Evolutionary conservation across 75 land plant genomes (phyloP), one percentile per base, ranked within the genome.

Genomic region (Pinus tabuliformis): DNA sequence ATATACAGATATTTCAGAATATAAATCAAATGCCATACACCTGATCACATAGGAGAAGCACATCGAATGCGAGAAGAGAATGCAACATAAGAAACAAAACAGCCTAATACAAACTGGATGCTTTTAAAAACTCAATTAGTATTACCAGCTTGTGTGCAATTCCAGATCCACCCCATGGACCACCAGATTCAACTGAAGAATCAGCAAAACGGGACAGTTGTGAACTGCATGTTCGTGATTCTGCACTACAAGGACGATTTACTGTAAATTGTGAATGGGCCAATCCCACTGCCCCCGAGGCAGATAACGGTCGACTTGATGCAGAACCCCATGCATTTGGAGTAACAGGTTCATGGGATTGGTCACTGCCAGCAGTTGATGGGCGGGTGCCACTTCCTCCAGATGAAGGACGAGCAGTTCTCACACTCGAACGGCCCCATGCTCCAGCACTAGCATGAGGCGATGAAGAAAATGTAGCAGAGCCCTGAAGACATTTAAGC

Each of bases 321-420:
- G 72, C 75, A 57, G 91, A 39, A 37, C 87, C 84, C 95, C 96
- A 89, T 75, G 87, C 89, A 78, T 70, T 81, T 37, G 72, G 39
- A 75, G 72, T 68, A 68, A 73, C 42, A 63, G 83, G 75, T 62
- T 88, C 91, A 77, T 57, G 73, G 7, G 86, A 77, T 61, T 65
- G 91, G 16, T 86, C 94, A 81, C 88, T 87, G 39, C 92, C 83
- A n/a, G 87, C 85, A 54, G 95, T 93, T 68, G 90, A 88, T 61
- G 95, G 92, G 5, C 97, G 90, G 65, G 97, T 77, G 49, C 91
- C 96, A 85, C 89, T 88, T 45, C 95, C 97, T 64, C 90, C 92
- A 45, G 95, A 92, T 63, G 92, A 89, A 79, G 95, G 98, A 70
- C 98, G 91, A 20, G 82, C 77, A 76, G 81, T 76, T 18, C 75